A percentile compares a stretch with the other conserved stretches of the same genome.
Evolutionary conservation across 1,284 basidiomycete species (phyloP).

Genomic region (Austroboletus novae-zelandiae): DNA sequence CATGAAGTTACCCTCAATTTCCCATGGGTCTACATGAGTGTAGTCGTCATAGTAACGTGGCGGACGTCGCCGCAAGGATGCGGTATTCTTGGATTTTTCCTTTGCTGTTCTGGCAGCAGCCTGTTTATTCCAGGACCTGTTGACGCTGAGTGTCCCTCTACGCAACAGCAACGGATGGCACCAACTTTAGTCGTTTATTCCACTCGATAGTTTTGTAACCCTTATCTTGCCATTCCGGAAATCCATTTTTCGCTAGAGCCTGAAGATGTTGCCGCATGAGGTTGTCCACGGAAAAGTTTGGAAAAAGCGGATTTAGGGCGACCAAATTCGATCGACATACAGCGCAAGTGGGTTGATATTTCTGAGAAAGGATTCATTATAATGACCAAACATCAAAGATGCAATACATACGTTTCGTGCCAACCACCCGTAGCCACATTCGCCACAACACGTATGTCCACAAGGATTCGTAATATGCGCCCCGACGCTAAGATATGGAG

Average conservation of each 20-base stretch:
- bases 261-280: constrained; percentile 48
- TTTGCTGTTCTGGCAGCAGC: constrained; percentile 11
- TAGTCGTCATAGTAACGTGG: constrained; percentile 17
- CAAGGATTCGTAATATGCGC: constrained; percentile 56
- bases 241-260: constrained; percentile 38
- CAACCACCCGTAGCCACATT: constrained; percentile 51
- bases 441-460: constrained; percentile 55
- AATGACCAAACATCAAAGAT: not conserved
- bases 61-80: constrained; percentile 11
- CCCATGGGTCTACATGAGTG: constrained; percentile 5
- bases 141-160: not conserved
- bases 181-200: constrained; percentile 45
- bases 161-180: not conserved
- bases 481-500: constrained; percentile 38
- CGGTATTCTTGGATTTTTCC: constrained; percentile 15
- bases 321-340: constrained; percentile 45
- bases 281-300: constrained; percentile 51
- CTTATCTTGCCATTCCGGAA: constrained; percentile 43
- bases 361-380: constrained; percentile 23
- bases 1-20: not conserved
- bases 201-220: constrained; percentile 46
- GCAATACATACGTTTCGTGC: constrained; percentile 36
- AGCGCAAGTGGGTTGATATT: constrained; percentile 41
- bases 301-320: constrained; percentile 41
- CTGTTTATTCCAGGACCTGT: constrained; percentile 30